phyloP scores from a whole-genome alignment of 345 rosid genomes.

The Zanthoxylum bungeanum region DNA sequence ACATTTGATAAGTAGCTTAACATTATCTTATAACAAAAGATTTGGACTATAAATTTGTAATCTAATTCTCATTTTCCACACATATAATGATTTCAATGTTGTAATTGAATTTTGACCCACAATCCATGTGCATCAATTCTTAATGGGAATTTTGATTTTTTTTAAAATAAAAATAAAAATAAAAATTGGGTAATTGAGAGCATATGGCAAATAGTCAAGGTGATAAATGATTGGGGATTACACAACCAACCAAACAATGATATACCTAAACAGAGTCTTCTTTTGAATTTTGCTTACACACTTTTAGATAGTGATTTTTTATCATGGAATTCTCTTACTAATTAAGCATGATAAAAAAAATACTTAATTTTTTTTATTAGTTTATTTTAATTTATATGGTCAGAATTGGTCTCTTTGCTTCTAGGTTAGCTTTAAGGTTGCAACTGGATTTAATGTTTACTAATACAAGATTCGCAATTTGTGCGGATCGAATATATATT shows the following conservation, averaged over 20 bases:
- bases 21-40: background rate
- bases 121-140: background rate
- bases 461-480: too few species aligned
- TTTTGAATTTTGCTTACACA: background rate
- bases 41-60: background rate
- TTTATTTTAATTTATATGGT: background rate
- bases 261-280: conserved; percentile 1
- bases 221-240: conserved; percentile 19
- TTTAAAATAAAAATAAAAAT: too few species aligned
- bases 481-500: too few species aligned
- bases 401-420: background rate
- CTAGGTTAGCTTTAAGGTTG: too few species aligned
- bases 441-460: too few species aligned
- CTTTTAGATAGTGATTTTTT: conserved; percentile 7
- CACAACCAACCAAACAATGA: background rate
- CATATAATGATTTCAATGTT: background rate
- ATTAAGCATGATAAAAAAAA: background rate
- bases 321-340: background rate
- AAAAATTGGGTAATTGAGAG: conserved; percentile 2
- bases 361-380: background rate
- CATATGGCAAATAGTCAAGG: conserved; percentile 4
- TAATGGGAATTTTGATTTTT: background rate
- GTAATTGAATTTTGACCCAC: conserved; percentile 7
- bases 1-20: too few species aligned
- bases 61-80: background rate